phyloP scores from a whole-genome alignment of 768 basidiomycete genomes.

The Multifurca ochricompacta region DNA sequence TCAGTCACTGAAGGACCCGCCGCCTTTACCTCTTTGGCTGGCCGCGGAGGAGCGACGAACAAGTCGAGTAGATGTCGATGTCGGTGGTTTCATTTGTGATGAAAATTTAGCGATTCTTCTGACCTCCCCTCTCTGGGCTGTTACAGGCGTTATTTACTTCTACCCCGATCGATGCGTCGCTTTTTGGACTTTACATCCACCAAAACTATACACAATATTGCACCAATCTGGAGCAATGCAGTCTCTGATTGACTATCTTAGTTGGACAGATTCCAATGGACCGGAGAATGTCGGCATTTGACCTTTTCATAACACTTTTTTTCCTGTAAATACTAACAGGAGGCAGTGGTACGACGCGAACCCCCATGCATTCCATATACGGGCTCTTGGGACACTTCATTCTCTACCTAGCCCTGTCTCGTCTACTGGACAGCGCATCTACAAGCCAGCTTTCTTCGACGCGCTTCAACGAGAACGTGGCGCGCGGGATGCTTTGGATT shows the following conservation, averaged over 20 bases:
- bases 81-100: slow-evolving; percentile 27
- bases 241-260: slow-evolving; percentile 66
- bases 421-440: slow-evolving; percentile 69
- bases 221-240: slow-evolving; percentile 64
- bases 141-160: slow-evolving; percentile 67
- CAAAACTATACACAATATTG: slow-evolving; percentile 91
- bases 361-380: slow-evolving; percentile 81
- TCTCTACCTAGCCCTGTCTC: slow-evolving; percentile 81
- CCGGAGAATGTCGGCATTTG: slow-evolving; percentile 39
- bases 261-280: slow-evolving; percentile 64
- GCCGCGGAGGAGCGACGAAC: slow-evolving; percentile 50
- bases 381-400: slow-evolving; percentile 78
- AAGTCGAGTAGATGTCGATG: slow-evolving; percentile 75
- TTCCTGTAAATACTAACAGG: neutral
- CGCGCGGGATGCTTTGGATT: slow-evolving; percentile 51
- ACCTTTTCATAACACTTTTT: neutral
- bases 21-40: slow-evolving; percentile 52
- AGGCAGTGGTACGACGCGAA: slow-evolving; percentile 57
- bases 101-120: neutral
- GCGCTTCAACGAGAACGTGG: slow-evolving; percentile 46
- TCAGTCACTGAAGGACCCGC: slow-evolving; percentile 43
- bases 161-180: slow-evolving; percentile 84
- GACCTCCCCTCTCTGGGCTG: neutral
- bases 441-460: slow-evolving; percentile 84
- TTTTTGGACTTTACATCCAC: slow-evolving; percentile 86